A percentile compares a stretch with the other conserved stretches of the same genome.
phyloP scores from a whole-genome alignment of 768 basidiomycete genomes.

The Serendipita sp. region DNA sequence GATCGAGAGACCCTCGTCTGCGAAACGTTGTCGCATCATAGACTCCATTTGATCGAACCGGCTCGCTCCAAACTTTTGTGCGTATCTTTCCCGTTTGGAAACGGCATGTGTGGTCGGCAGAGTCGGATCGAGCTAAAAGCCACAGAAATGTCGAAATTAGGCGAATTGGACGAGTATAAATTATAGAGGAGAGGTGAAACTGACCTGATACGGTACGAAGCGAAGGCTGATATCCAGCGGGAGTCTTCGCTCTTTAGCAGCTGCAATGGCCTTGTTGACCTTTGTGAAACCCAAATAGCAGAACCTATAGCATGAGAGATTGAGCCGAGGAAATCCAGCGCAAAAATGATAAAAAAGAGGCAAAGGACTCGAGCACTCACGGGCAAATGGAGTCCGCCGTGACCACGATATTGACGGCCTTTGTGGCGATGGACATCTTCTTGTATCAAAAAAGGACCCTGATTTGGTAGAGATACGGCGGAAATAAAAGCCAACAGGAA shows the following conservation, averaged over 20 bases:
- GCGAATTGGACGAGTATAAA: not conserved
- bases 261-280: not conserved
- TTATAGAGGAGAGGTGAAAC: not conserved
- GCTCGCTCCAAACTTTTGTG: not conserved
- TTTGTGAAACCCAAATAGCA: not conserved
- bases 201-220: not conserved
- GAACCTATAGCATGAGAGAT: not conserved
- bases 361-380: not conserved
- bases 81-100: not conserved
- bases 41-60: slow-evolving; percentile 3
- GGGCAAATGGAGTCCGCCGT: not conserved
- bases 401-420: not conserved
- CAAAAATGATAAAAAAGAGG: not conserved
- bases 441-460: too few relatives aligned
- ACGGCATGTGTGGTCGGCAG: not conserved
- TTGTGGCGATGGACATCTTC: not conserved
- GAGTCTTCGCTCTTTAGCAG: not conserved
- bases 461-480: too few relatives aligned
- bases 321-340: too few relatives aligned
- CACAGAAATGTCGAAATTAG: not conserved
- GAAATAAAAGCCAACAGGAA: too few relatives aligned
- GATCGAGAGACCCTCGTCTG: slow-evolving; percentile 21
- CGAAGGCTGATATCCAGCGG: not conserved
- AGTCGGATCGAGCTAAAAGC: not conserved
- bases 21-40: not conserved